phyloP scores from a whole-genome alignment of 2,329 filamentous ascomycete genomes.

The Metarhizium robertsii region DNA sequence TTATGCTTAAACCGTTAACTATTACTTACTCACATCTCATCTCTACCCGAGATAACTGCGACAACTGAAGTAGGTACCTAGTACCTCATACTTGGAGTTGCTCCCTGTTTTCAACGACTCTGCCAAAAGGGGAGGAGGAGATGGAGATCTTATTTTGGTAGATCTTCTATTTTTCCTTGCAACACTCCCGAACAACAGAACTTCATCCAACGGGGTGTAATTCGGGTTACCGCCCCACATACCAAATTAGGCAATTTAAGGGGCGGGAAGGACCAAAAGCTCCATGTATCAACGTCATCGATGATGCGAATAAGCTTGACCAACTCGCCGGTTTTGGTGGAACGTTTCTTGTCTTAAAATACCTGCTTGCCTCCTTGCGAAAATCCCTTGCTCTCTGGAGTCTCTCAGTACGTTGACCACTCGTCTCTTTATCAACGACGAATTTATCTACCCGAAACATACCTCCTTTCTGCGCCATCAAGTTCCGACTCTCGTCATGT shows the following conservation, averaged over 20 bases:
- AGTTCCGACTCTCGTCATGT: conserved; percentile 7
- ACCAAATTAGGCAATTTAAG: not conserved
- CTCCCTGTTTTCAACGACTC: too few relatives aligned
- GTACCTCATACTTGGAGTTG: too few relatives aligned
- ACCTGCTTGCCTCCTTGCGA: not conserved
- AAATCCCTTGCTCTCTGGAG: conserved; percentile 4
- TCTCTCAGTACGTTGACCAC: not conserved
- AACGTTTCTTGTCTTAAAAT: not conserved
- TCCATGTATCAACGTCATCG: not conserved
- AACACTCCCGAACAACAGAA: too few relatives aligned
- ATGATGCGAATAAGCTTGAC: not conserved
- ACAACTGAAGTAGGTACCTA: too few relatives aligned
- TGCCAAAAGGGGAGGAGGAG: too few relatives aligned
- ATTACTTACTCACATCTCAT: too few relatives aligned
- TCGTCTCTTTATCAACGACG: not conserved
- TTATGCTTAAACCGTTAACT: too few relatives aligned
- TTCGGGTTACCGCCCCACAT: not conserved
- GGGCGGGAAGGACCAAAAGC: not conserved
- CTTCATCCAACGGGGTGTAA: too few relatives aligned
- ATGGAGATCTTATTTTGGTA: too few relatives aligned
- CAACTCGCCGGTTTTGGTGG: not conserved
- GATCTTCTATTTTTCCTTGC: too few relatives aligned
- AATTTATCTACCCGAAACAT: not conserved
- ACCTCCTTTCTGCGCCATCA: not conserved
- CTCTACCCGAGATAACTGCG: too few relatives aligned